These are phyloP conservation scores for Telopea speciosissima DNA, from an alignment of 177 flowering plant genomes.

Conservation along the genomic window DNA sequence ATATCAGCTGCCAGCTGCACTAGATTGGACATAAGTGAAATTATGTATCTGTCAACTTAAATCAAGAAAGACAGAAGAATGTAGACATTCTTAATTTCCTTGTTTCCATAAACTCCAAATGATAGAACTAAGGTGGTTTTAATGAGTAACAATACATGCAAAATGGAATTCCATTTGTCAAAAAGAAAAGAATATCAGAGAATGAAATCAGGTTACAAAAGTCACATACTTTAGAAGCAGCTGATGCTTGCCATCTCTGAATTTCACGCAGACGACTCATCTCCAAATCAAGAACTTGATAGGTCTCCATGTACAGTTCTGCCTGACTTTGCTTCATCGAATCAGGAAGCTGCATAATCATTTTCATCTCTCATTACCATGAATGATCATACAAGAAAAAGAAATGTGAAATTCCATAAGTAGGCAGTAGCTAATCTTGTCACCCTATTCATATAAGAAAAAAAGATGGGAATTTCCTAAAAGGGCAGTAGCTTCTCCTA, in stretches of 20 bases:
- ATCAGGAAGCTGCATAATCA: slow-evolving; percentile 83
- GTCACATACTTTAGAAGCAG: slow-evolving; percentile 72
- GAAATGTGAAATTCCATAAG: neutral
- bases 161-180: neutral
- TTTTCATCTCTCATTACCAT: slow-evolving; percentile 1
- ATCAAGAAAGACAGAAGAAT: neutral
- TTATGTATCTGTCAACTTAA: neutral
- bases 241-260: slow-evolving; percentile 95
- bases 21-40: slow-evolving; percentile 10
- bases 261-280: slow-evolving; percentile 99
- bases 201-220: neutral
- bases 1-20: slow-evolving; percentile 95
- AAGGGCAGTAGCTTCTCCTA: neutral
- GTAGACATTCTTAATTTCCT: neutral
- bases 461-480: neutral
- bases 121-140: neutral
- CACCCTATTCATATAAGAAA: too few relatives aligned
- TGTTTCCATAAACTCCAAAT: neutral
- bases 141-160: neutral
- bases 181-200: neutral
- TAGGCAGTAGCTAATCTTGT: neutral
- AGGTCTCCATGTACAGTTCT: slow-evolving; percentile 87
- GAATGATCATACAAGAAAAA: neutral
- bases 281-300: slow-evolving; percentile 97
- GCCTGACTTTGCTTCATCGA: slow-evolving; percentile 99